phyloP scores from a whole-genome alignment of 306 rosid species.

The Herpetospermum pedunculosum region DNA sequence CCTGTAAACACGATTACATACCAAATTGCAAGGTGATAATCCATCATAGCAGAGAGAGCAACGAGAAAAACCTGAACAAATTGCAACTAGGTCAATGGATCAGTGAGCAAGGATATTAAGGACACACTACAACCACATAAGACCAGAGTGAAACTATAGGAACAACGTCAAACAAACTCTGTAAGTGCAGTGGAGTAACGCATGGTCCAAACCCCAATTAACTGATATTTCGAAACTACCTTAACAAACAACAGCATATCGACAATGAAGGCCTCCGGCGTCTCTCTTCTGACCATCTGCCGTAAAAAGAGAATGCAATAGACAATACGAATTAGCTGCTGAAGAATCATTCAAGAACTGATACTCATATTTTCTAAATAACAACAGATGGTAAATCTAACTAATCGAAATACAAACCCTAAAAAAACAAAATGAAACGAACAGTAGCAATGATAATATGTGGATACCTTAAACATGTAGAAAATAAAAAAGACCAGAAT shows the following conservation, averaged over 20 bases:
- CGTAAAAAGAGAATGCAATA: conserved; percentile 8
- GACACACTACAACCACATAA: not conserved
- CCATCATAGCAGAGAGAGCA: conserved; percentile 57
- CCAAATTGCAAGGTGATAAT: conserved; percentile 70
- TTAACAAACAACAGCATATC: conserved; percentile 61
- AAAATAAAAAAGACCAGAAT: conserved; percentile 40
- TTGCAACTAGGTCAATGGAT: conserved; percentile 5
- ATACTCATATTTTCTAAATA: not conserved
- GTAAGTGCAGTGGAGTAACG: not conserved
- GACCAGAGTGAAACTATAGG: conserved; percentile 1
- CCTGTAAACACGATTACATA: conserved; percentile 56
- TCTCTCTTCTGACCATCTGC: conserved; percentile 73
- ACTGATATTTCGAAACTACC: no score
- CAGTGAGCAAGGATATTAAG: conserved; percentile 5
- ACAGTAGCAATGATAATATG: not conserved
- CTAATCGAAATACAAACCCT: not conserved
- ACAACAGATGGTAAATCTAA: not conserved
- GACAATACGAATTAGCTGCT: not conserved
- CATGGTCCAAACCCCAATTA: no score
- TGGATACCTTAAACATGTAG: conserved; percentile 53
- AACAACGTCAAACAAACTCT: not conserved
- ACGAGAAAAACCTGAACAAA: conserved; percentile 64
- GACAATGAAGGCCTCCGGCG: conserved; percentile 63
- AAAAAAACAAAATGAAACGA: not conserved
- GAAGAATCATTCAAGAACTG: not conserved